Conservation (phyloP, 192 early-diverging fungal genomes). For the Radiomyces spectabilis region DNA sequence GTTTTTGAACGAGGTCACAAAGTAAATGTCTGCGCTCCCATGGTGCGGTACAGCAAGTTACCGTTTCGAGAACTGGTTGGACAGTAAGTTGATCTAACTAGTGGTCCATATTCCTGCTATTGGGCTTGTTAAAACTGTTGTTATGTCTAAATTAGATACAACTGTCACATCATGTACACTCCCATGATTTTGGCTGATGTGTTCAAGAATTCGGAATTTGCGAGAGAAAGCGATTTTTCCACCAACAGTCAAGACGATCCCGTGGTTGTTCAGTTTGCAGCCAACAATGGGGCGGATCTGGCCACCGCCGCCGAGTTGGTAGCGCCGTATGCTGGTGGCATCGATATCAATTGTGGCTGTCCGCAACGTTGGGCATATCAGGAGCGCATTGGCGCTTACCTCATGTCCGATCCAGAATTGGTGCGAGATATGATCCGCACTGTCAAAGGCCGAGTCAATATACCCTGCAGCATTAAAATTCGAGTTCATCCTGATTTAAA, state of each 20-base stretch:
- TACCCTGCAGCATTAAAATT: constrained; percentile 85
- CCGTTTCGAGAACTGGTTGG: constrained; percentile 85
- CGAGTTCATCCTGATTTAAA: constrained; percentile 68
- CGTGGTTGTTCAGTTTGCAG: constrained; percentile 92
- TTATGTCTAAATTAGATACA: constrained; percentile 49
- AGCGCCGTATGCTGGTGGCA: constrained; percentile 65
- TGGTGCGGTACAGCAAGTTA: constrained; percentile 95
- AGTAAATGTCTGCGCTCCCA: constrained; percentile 91
- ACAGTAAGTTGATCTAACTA: constrained; percentile 38
- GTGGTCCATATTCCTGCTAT: constrained; percentile 2
- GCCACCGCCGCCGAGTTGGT: constrained; percentile 81
- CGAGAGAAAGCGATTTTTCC: constrained; percentile 75
- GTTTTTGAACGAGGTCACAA: too few relatives aligned
- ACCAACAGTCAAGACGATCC: constrained; percentile 78
- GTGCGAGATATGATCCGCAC: constrained; percentile 87
- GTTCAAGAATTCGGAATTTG: constrained; percentile 76
- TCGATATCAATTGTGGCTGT: constrained; percentile 91
- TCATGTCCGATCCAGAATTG: constrained; percentile 84
- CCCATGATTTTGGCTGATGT: constrained; percentile 96
- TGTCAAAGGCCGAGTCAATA: constrained; percentile 56
- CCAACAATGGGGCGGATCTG: constrained; percentile 68
- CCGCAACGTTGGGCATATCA: constrained; percentile 94
- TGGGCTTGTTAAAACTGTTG: background rate
- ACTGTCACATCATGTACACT: constrained; percentile 83
- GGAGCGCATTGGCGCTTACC: constrained; percentile 77